phyloP scores from a whole-genome alignment of 305 asterid species.

The Petunia hybrid region DNA sequence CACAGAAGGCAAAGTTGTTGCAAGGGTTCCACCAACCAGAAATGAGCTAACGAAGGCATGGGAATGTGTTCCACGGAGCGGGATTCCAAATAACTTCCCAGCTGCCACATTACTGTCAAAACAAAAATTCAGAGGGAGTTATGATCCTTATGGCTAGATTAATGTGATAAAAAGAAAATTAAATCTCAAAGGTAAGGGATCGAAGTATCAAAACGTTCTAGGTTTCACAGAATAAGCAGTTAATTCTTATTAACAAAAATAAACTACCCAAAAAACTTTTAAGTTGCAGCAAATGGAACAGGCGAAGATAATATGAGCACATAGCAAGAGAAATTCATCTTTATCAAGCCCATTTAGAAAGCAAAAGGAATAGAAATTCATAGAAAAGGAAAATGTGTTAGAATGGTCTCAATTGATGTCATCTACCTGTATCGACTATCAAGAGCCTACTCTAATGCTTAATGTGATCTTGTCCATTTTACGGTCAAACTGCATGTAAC shows the following conservation, averaged over 20 bases:
- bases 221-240: neutral
- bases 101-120: slow-evolving; percentile 91
- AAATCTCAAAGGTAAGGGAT: neutral
- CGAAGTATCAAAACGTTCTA: neutral
- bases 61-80: slow-evolving; percentile 98
- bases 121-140: neutral
- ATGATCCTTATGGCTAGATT: slow-evolving; percentile 22
- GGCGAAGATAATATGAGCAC: slow-evolving; percentile 8
- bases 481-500: neutral
- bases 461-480: neutral
- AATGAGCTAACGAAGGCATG: slow-evolving; percentile 98
- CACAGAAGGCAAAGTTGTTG: slow-evolving; percentile 3
- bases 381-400: neutral
- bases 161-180: neutral
- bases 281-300: neutral
- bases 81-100: slow-evolving; percentile 94
- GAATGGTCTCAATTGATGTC: neutral
- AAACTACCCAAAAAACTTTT: neutral
- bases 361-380: neutral
- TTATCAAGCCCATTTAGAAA: slow-evolving; percentile 2
- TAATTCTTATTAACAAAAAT: neutral
- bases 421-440: neutral
- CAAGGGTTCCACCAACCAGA: slow-evolving; percentile 58
- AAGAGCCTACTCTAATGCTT: slow-evolving; percentile 3
- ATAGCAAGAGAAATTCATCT: slow-evolving; percentile 28